phyloP scores from a whole-genome alignment of 257 asterid species.

The Striga asiatica region DNA sequence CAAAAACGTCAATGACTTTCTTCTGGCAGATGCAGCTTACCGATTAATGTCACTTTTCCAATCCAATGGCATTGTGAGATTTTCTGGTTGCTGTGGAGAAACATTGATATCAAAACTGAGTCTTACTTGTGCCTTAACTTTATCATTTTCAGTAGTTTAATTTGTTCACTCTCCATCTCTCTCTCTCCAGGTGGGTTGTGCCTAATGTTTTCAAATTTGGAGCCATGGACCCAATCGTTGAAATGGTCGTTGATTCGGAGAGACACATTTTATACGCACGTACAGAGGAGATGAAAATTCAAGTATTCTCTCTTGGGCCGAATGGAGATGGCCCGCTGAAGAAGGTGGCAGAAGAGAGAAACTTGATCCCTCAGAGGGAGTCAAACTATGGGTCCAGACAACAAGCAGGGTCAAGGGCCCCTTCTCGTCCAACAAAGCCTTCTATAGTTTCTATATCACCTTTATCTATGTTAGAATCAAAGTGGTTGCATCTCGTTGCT shows the following conservation, averaged over 20 bases:
- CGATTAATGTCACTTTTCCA: not conserved
- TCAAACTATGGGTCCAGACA: slow-evolving; percentile 66
- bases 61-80: not conserved
- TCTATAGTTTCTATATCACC: slow-evolving; percentile 84
- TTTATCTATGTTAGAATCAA: slow-evolving; percentile 73
- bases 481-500: slow-evolving; percentile 90
- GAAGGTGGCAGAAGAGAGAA: slow-evolving; percentile 88
- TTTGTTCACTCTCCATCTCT: slow-evolving; percentile 14
- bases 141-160: slow-evolving; percentile 7
- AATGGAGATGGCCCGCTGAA: slow-evolving; percentile 80
- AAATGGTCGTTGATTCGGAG: slow-evolving; percentile 93
- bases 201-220: slow-evolving; percentile 94
- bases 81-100: slow-evolving; percentile 6
- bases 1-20: not conserved
- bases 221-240: slow-evolving; percentile 84
- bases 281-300: slow-evolving; percentile 91
- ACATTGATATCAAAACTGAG: slow-evolving; percentile 4
- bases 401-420: slow-evolving; percentile 53
- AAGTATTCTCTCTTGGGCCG: slow-evolving; percentile 75
- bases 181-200: slow-evolving; percentile 75
- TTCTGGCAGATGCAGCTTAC: not conserved
- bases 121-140: slow-evolving; percentile 13
- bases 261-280: slow-evolving; percentile 80
- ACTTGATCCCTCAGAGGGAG: slow-evolving; percentile 82
- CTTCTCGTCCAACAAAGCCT: slow-evolving; percentile 54